A percentile compares a stretch with the other conserved stretches of the same genome.
Evolutionary conservation across 2,329 filamentous ascomycete genomes (phyloP).

Genomic region (Monilinia laxa): DNA sequence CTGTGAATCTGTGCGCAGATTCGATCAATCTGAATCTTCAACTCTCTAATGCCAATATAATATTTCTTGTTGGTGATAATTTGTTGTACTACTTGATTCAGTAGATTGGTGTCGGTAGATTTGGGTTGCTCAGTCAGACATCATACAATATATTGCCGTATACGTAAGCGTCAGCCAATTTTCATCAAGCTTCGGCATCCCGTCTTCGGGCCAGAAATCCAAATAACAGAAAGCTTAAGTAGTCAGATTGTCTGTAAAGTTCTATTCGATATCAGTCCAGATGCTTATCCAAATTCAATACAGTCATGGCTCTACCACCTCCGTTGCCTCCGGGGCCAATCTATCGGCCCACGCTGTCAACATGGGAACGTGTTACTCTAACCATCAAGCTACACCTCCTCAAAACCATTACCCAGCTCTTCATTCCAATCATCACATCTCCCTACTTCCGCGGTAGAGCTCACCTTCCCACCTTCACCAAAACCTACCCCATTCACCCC

Average conservation of each 20-base stretch:
- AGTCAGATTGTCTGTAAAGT: too few relatives aligned
- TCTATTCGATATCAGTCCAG: not conserved
- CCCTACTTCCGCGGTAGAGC: not conserved
- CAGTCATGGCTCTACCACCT: not conserved
- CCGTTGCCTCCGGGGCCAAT: constrained; percentile 3
- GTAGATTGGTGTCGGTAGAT: not conserved
- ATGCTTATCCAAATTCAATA: not conserved
- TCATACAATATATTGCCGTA: not conserved
- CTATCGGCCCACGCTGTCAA: not conserved
- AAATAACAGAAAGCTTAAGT: not conserved
- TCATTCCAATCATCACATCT: not conserved
- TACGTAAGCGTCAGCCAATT: not conserved
- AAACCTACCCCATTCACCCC: constrained; percentile 22
- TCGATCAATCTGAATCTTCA: not conserved
- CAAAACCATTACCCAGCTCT: not conserved
- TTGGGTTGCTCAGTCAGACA: not conserved
- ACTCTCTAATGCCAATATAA: not conserved
- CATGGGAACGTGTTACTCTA: not conserved
- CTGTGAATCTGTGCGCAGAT: too few relatives aligned
- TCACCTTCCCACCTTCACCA: constrained; percentile 18
- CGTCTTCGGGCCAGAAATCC: not conserved
- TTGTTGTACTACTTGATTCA: not conserved
- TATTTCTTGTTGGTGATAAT: not conserved
- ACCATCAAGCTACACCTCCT: not conserved
- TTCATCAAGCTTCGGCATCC: not conserved